Evolutionary conservation across 129 eudicot species (phyloP).

Genomic region (Flaveria linearis): DNA sequence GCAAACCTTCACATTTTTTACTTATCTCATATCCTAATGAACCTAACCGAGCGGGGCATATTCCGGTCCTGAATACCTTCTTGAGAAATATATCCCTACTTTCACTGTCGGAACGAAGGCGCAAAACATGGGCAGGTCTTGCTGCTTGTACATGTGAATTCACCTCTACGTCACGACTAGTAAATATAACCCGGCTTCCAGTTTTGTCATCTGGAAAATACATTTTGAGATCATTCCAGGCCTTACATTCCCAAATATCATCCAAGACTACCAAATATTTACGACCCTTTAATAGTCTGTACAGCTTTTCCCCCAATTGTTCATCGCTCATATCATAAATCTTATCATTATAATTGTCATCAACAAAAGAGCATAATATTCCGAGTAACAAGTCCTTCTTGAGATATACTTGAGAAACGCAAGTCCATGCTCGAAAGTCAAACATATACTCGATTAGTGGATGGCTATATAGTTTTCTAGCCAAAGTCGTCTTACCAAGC

Average conservation of each 20-base stretch:
- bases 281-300: constrained; percentile 19
- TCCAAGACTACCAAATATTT: constrained; percentile 38
- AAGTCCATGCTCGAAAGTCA: constrained; percentile 29
- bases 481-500: constrained; percentile 45
- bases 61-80: constrained; percentile 12
- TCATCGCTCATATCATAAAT: constrained; percentile 6
- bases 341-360: not conserved
- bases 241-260: constrained; percentile 34
- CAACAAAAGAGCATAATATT: constrained; percentile 7
- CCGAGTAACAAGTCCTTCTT: constrained; percentile 20
- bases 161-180: constrained; percentile 15
- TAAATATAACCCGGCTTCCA: constrained; percentile 30
- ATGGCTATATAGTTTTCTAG: constrained; percentile 30
- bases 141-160: not conserved
- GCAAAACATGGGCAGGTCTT: constrained; percentile 15
- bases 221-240: constrained; percentile 24
- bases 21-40: constrained; percentile 21
- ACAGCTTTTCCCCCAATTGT: constrained; percentile 20
- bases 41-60: constrained; percentile 12
- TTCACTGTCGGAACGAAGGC: constrained; percentile 7
- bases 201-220: constrained; percentile 34
- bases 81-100: constrained; percentile 33
- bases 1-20: constrained; percentile 36
- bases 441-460: constrained; percentile 6
- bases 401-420: constrained; percentile 32